These are phyloP conservation scores for Amaranthus palmeri DNA, from an alignment of 148 eudicot species.

Conservation along the genomic window DNA sequence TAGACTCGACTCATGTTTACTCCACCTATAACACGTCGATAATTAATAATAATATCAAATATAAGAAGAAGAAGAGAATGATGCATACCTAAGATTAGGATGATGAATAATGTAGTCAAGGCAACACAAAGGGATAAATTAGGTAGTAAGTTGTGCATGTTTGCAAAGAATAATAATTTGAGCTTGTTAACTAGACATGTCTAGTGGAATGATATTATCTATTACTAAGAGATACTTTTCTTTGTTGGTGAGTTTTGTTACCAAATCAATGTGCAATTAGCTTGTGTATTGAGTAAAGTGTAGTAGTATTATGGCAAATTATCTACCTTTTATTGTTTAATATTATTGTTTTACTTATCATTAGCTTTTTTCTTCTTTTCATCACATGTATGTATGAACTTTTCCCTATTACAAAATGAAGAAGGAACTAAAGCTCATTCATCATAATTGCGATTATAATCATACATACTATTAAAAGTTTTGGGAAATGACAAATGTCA, in stretches of 20 bases:
- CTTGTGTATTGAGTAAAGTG: constrained; percentile 11
- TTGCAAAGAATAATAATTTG: neutral
- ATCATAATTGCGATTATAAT: no score
- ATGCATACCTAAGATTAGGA: constrained; percentile 10
- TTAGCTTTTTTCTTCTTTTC: neutral
- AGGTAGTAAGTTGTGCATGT: neutral
- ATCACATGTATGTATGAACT: neutral
- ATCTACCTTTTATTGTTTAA: neutral
- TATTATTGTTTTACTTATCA: neutral
- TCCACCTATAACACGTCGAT: no score
- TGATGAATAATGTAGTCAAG: neutral
- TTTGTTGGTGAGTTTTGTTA: constrained; percentile 19
- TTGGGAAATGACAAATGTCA: no score
- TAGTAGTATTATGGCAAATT: neutral
- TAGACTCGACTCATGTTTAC: no score
- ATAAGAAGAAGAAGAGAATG: neutral
- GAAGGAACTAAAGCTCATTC: no score
- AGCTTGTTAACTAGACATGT: constrained; percentile 15
- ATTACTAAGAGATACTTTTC: constrained; percentile 29
- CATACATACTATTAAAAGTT: no score
- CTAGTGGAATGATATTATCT: constrained; percentile 15
- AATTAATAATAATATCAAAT: neutral
- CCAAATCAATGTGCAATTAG: neutral
- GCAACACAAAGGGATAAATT: neutral
- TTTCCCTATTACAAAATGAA: no score